Percentiles rank a stretch among this genome's conserved stretches.
phyloP scores from a whole-genome alignment of 2,329 filamentous ascomycete genomes.

The Camptophora hylomeconis region DNA sequence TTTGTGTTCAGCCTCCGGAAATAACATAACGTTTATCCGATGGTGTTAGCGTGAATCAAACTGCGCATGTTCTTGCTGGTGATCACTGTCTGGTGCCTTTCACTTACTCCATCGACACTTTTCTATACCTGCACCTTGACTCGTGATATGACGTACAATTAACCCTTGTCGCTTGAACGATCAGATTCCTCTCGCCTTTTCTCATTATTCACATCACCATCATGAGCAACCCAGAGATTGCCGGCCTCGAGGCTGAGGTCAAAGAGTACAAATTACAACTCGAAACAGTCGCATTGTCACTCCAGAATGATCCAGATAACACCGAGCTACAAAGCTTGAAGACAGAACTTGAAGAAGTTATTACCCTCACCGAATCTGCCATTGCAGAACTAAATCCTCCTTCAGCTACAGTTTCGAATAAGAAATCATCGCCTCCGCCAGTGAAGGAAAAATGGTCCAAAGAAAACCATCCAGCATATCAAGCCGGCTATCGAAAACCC shows the following conservation, averaged over 20 bases:
- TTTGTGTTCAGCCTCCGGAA: too few relatives aligned
- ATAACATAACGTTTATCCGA: too few relatives aligned
- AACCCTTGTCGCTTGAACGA: too few relatives aligned
- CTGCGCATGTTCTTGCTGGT: too few relatives aligned
- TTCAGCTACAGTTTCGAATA: constrained; percentile 26
- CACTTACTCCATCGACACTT: too few relatives aligned
- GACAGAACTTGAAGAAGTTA: constrained; percentile 68
- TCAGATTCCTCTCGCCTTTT: too few relatives aligned
- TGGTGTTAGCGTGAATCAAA: too few relatives aligned
- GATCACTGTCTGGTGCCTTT: too few relatives aligned
- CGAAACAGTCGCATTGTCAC: constrained; percentile 61
- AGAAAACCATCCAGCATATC: constrained; percentile 66
- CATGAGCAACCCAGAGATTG: constrained; percentile 29
- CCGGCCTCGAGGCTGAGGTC: constrained; percentile 35
- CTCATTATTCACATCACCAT: constrained; percentile 8
- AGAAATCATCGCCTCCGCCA: constrained; percentile 37
- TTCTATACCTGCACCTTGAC: too few relatives aligned
- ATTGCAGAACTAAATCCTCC: constrained; percentile 66
- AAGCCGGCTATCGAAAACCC: constrained; percentile 45
- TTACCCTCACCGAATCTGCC: constrained; percentile 64
- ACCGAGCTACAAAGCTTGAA: constrained; percentile 64
- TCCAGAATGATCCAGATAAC: constrained; percentile 71
- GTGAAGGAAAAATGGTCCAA: constrained; percentile 62
- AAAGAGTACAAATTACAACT: constrained; percentile 57
- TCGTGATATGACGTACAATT: too few relatives aligned